Evolutionary conservation across 2,329 filamentous ascomycete species (phyloP).

Genomic region (Rutstroemia sp.): DNA sequence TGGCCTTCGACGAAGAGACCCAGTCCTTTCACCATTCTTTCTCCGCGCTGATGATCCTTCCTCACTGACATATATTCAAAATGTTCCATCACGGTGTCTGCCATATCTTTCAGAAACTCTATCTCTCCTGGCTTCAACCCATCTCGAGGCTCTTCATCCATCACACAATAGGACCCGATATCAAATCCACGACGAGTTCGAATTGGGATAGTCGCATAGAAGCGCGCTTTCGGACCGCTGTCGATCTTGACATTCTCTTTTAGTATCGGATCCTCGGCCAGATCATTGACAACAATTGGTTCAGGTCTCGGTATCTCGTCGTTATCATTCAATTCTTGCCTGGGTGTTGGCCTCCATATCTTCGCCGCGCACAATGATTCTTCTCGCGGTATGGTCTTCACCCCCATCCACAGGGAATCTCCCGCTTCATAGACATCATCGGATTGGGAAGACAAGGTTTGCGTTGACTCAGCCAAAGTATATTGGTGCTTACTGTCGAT

Average conservation of each 20-base stretch:
- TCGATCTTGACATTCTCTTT: slow-evolving; percentile 14
- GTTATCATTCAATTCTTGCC: background rate
- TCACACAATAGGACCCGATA: slow-evolving; percentile 33
- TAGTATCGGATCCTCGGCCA: slow-evolving; percentile 11
- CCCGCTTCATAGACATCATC: slow-evolving; percentile 6
- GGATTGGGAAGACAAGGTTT: slow-evolving; percentile 30
- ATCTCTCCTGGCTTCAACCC: slow-evolving; percentile 42
- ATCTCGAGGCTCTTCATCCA: slow-evolving; percentile 47
- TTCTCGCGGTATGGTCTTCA: slow-evolving; percentile 3
- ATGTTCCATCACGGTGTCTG: slow-evolving; percentile 50
- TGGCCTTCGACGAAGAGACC: slow-evolving; percentile 8
- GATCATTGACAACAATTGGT: slow-evolving; percentile 9
- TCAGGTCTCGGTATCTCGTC: background rate
- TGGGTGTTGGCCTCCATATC: background rate
- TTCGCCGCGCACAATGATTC: slow-evolving; percentile 22
- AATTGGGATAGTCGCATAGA: slow-evolving; percentile 23
- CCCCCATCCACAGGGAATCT: slow-evolving; percentile 5
- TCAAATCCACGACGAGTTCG: slow-evolving; percentile 21
- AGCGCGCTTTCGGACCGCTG: slow-evolving; percentile 16
- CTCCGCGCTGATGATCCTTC: slow-evolving; percentile 29
- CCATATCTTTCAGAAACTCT: slow-evolving; percentile 50
- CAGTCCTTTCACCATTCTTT: slow-evolving; percentile 10
- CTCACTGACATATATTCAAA: slow-evolving; percentile 47
- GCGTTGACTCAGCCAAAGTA: slow-evolving; percentile 36
- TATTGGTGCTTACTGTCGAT: slow-evolving; percentile 23